Conservation (phyloP, 306 rosid genomes). For the Medicago truncatula region MtrunA17r5.0-ANR NC_053043.1:12685001-12685500, state of each 20-base stretch:
- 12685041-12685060: not conserved
- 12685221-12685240: slow-evolving; percentile 21
- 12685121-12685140: slow-evolving; percentile 22
- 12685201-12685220: not conserved
- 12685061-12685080: not conserved
- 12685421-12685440: too few species aligned
- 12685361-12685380: not conserved
- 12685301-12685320: not conserved
- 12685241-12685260: slow-evolving; percentile 51
- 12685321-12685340: slow-evolving; percentile 15
- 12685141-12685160: not conserved
- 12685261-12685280: slow-evolving; percentile 35
- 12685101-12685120: slow-evolving; percentile 34
- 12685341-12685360: not conserved
- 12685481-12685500: too few species aligned
- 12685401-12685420: not conserved
- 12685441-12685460: too few species aligned
- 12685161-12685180: not conserved
- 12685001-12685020: not conserved
- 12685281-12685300: slow-evolving; percentile 25
- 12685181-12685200: slow-evolving; percentile 12
- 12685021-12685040: slow-evolving; percentile 15
- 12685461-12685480: not conserved
- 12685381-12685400: not conserved
- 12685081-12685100: slow-evolving; percentile 31